Base-by-base conservation (phyloP, 257 asterid species). In the Solanum rostratum region DNA sequence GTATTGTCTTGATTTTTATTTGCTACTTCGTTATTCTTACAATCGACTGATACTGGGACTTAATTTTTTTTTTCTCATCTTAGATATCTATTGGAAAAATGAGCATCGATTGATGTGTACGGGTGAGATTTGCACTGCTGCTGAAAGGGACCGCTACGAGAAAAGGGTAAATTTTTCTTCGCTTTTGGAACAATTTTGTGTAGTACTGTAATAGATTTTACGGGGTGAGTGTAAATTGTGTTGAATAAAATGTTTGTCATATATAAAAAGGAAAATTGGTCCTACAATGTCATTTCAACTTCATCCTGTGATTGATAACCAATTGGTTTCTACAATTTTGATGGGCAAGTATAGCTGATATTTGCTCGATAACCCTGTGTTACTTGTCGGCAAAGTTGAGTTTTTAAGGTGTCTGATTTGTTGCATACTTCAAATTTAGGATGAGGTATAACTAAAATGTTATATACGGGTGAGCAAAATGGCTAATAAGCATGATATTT, bases 101-200 rank as follows among this genome's bases (percentile, higher is more conserved):
- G 98, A 95, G 88, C 97, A 93, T 53, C 92, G 98, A 2, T 87
- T 93, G 92, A 92, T 89, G 95, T 95, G 98, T 82, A 73, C 90
- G 19, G 98, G 98, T 16, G 97, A 93, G 88, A 87, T 86, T 84
- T 95, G 98, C 90, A 95, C 98, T 57, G 92, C 97, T 84, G 66
- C 94, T 10, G 98, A 95, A 91, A 92, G 97, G 84, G 95, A 95
- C 92, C 98, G 97, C 89, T 92, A 93, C 50, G 97, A 95, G 88
- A 95, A 93, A 93, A 87, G 98, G 93, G 98, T 95, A 91, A 84
- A 29, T 66, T 5, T 1, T 54, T 22, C 53, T 53, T 10, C 2
- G 30, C 57, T 46, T 49, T 24, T 6, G 24, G 13, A 49, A 50
- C 12, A 19, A 63, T 63, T 60, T 63, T 27, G 37, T 12, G 68